Evolutionary conservation across 768 basidiomycete species (phyloP), one percentile per base, ranked within the genome.

Genomic region (Hygrophoropsis aurantiaca): DNA sequence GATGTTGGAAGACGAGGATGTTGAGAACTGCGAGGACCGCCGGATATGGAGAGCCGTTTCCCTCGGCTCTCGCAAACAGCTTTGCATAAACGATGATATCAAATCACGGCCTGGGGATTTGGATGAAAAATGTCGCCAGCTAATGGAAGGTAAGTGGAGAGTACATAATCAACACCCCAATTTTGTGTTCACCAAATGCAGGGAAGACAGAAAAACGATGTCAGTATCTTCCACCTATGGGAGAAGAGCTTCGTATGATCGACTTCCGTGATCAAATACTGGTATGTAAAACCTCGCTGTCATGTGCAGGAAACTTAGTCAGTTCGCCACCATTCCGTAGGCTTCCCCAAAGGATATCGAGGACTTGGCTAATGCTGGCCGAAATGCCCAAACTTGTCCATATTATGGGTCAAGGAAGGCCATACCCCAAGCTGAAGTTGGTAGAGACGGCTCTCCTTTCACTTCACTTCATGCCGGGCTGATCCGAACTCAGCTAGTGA

Each of bases 271-370:
- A 97, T 61, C 85, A 92, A 59, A 84, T 94, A 23, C 68, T 97
- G 58, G 94, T 87, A 58, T 44, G 74, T 66, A 18, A n/a, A n/a
- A n/a, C 46, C 30, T 30, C n/a, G 43, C 34, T 30, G 3, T 54
- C 51, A 38, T 24, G 16, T 44, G 40, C 34, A 25, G 8, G 24
- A 4, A 33, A 19, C 21, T 23, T 40, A 35, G 33, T 43, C 32
- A 15, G 9, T 23, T 10, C 4, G 11, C 10, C 37, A 15, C 21
- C 30, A 2, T 48, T 36, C 5, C 35, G 3, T 24, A 94, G 94
- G 90, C 94, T 0, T 75, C 79, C 2, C 90, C 94, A 0, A 91
- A 90, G 61, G 95, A 97, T 53, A 97, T 99, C 4, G 95, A 98
- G 62, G 94, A 97, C 54, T 78, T 98, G 13, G 89, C 90, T 6